Evolutionary conservation across 768 basidiomycete genomes (phyloP), one percentile per base, ranked within the genome.

Genomic region (Mycena indigotica): DNA sequence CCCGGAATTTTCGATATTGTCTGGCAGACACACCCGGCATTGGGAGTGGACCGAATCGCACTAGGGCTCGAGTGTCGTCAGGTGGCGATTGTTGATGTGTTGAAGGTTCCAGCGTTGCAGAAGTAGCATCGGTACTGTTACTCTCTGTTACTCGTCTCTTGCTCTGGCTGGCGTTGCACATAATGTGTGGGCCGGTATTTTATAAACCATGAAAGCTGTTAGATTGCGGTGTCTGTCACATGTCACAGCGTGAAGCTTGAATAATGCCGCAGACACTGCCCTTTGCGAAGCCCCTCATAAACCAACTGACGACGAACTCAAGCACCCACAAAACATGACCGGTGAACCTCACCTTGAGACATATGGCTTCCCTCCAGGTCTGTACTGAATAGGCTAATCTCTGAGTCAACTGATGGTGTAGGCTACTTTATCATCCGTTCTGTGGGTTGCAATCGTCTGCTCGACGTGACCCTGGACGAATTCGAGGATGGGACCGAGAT

Each of bases 1-100:
- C 84, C 82, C 10, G 84, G 87, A 6, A 80, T 91, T 23, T 91
- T 88, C 62, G 89, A 91, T 69, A 84, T 90, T 55, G 85, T 85
- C 66, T 91, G 89, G 89, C 86, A 85, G 69, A 44, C 41, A 23
- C 15, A 6, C 21, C 13, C 8, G 41, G 41, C 41, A 21, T 71
- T 74, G 29, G 78, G 79, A 13, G 69, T 81, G 38, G 84, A 86
- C 68, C 78, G 89, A 32, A 78, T 91, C 65, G 87, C 87, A 4
- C 67, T 91, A 62, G 87, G 87, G 19, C 72, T 91, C 65, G 87
- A 89, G 69, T 84, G 83, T 58, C 78, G 79, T 52, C 72, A 79
- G 30, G 88, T 90, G n/a, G 87, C 82, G 4, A 77, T 91, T 29
- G 77, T 90, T 45, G 88, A 91, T 67, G 73, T 84, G 28, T 67